Evolutionary conservation across 371 early-diverging fungal genomes (phyloP), one percentile per base, ranked within the genome.

Genomic region (Choanephora cucurbitarum): DNA sequence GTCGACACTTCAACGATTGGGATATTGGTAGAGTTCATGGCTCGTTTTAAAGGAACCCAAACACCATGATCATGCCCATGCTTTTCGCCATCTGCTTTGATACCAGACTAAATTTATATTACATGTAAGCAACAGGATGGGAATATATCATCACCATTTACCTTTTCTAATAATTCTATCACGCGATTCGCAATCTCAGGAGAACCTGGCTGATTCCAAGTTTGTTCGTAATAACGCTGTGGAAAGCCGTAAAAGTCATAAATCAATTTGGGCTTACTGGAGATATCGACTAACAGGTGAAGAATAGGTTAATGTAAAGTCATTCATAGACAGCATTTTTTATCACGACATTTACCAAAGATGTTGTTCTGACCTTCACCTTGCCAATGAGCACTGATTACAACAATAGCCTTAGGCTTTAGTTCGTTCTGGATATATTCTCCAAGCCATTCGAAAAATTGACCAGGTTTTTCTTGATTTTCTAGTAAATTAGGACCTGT

Each of bases 181-280:
- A 88, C 82, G 6, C 68, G 60, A 17, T 60, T 63, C 3, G 87
- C 79, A 6, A 88, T 47, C 9, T 59, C 33, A 18, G 87, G 85
- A 13, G 73, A 75, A 1, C 80, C 84, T 32, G 60, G 57, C 14
- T 85, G 84, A 34, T 83, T 80, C 68, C 84, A 88, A 22, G 70
- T 69, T 33, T 78, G 59, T 49, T 76, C 67, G 62, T 84, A 85
- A 57, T 78, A 76, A n/a, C 52, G 69, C 18, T 73, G 60, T 0
- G 88, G 86, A 37, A 85, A 84, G 15, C 66, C 67, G 54, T 82
- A 81, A 59, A 88, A 88, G 45, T 88, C 88, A 51, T 86, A 86
- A n/a, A 84, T 82, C 17, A 84, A 64, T 23, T 69, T 62, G 1
- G 84, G 84, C 40, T 69, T 77, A 28, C 68, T 66, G 3, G 72